phyloP scores from a whole-genome alignment of 805 yeast genomes.

The Zygosaccharomyces siamensis region DNA sequence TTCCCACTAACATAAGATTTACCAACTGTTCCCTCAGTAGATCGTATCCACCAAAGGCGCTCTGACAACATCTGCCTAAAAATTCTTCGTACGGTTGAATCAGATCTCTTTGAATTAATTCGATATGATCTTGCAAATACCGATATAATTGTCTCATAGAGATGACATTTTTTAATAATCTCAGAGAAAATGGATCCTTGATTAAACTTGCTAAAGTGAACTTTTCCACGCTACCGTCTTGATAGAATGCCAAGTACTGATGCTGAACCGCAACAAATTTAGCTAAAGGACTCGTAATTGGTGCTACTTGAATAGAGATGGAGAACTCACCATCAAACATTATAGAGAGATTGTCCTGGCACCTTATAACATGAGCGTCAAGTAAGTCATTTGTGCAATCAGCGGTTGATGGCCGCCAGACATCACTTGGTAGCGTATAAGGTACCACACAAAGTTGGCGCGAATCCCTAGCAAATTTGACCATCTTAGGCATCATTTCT shows the following conservation, averaged over 20 bases:
- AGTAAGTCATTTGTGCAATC: conserved; percentile 4
- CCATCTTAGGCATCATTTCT: conserved; percentile 20
- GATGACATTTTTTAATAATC: conserved; percentile 13
- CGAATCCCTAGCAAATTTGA: conserved; percentile 20
- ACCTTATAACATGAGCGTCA: conserved; percentile 23
- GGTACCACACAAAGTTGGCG: conserved; percentile 16
- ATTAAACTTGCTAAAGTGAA: conserved; percentile 10
- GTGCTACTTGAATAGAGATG: conserved; percentile 1
- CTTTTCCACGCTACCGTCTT: conserved; percentile 11
- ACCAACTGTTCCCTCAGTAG: conserved; percentile 29
- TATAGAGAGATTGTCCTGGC: conserved; percentile 10
- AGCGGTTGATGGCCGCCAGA: conserved; percentile 17
- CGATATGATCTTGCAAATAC: conserved; percentile 20
- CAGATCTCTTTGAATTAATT: conserved; percentile 17
- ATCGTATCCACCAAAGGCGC: conserved; percentile 15
- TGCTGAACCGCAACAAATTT: conserved; percentile 5
- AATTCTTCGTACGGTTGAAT: conserved; percentile 23
- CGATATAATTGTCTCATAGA: conserved; percentile 13
- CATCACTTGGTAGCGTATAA: conserved; percentile 12
- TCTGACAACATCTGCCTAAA: conserved; percentile 16
- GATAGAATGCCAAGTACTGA: conserved; percentile 10
- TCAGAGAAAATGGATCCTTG: conserved; percentile 1
- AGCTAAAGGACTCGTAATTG: neutral
- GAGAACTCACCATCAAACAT: conserved; percentile 23
- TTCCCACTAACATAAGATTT: conserved; percentile 20